Conservation (phyloP, 2,329 filamentous ascomycete species). For the Cladobotryum protrusum region DNA sequence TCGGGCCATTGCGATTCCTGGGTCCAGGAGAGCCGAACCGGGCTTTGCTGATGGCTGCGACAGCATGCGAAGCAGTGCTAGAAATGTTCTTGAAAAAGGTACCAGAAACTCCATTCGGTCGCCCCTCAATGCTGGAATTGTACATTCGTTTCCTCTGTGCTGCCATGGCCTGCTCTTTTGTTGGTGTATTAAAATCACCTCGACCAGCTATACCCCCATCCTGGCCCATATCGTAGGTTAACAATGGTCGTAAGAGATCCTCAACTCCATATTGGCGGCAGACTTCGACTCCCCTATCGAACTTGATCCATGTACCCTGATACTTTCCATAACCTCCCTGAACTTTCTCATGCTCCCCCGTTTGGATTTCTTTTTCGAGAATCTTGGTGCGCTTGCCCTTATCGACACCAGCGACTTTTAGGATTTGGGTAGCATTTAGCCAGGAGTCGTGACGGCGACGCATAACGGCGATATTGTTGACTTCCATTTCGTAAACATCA, state of each 20-base stretch:
- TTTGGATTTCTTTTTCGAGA: constrained; percentile 94
- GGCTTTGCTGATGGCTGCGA: constrained; percentile 95
- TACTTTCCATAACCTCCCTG: constrained; percentile 99
- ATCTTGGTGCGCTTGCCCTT: constrained; percentile 98
- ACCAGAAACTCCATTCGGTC: constrained; percentile 62
- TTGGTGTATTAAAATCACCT: constrained; percentile 83
- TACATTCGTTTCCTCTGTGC: constrained; percentile 90
- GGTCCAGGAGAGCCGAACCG: constrained; percentile 82
- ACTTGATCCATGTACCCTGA: constrained; percentile 97
- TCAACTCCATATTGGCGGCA: constrained; percentile 76
- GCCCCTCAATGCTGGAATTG: constrained; percentile 59
- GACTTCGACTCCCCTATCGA: constrained; percentile 84
- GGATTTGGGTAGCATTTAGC: constrained; percentile 96
- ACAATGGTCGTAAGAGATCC: constrained; percentile 64
- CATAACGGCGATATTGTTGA: constrained; percentile 91
- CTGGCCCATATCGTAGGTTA: constrained; percentile 75
- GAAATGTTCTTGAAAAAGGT: constrained; percentile 99
- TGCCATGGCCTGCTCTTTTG: constrained; percentile 98
- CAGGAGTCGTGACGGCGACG: constrained; percentile 89
- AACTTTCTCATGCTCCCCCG: constrained; percentile 95
- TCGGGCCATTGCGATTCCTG: constrained; percentile 56
- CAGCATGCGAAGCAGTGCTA: constrained; percentile 82
- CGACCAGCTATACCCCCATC: constrained; percentile 66
- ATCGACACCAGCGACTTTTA: constrained; percentile 94
- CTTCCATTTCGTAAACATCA: constrained; percentile 97